phyloP scores from a whole-genome alignment of 2,329 filamentous ascomycete genomes.

The Penicillium sp. region DNA sequence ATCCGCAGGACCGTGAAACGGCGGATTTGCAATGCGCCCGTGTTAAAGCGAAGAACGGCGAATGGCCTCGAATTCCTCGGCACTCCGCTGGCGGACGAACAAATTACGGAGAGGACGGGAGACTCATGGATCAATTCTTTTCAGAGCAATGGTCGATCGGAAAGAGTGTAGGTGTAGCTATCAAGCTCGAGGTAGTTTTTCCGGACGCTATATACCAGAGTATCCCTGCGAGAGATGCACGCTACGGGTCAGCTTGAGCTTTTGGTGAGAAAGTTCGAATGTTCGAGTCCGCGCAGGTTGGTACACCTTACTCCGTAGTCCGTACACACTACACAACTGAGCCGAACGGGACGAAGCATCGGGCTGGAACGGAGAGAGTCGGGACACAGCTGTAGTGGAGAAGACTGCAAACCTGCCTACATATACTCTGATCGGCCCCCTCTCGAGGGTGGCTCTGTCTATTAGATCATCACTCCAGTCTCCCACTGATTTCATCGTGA shows the following conservation, averaged over 20 bases:
- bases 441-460: background rate
- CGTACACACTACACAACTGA: background rate
- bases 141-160: background rate
- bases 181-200: background rate
- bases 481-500: conserved; percentile 39
- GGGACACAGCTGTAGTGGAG: conserved; percentile 3
- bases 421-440: background rate
- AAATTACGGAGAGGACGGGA: conserved; percentile 22
- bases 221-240: background rate
- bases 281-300: background rate
- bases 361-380: conserved; percentile 20
- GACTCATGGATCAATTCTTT: conserved; percentile 8
- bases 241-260: background rate
- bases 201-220: background rate
- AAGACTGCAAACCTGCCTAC: background rate
- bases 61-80: conserved; percentile 26
- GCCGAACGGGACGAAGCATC: conserved; percentile 8
- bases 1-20: background rate
- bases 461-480: conserved; percentile 11
- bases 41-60: conserved; percentile 11
- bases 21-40: conserved; percentile 5
- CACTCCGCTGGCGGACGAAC: conserved; percentile 26
- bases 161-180: background rate
- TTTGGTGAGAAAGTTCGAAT: background rate
- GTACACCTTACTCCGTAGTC: background rate